Evolutionary conservation across 2,329 filamentous ascomycete genomes (phyloP).

Genomic region (Fusarium sp.): DNA sequence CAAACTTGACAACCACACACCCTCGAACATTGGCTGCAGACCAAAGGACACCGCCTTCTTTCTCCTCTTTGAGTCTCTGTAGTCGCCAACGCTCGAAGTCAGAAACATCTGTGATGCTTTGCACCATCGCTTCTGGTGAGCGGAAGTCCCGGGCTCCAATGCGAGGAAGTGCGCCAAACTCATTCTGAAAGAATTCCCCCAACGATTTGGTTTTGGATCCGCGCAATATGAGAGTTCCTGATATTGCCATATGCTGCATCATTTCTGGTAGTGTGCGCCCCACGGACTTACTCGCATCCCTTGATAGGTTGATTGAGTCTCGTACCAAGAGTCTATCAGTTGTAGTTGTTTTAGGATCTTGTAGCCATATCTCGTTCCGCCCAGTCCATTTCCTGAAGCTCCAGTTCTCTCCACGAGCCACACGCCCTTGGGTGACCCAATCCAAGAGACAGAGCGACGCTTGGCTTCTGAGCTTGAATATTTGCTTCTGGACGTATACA

Average conservation of each 20-base stretch:
- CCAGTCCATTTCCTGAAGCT: slow-evolving; percentile 81
- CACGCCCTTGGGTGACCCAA: slow-evolving; percentile 92
- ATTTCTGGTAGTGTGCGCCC: slow-evolving; percentile 61
- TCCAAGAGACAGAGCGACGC: slow-evolving; percentile 84
- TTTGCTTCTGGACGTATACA: slow-evolving; percentile 84
- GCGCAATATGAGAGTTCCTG: slow-evolving; percentile 85
- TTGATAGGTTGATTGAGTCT: slow-evolving; percentile 82
- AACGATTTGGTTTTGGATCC: slow-evolving; percentile 75
- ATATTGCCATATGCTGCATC: slow-evolving; percentile 79
- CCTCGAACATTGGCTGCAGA: slow-evolving; percentile 82
- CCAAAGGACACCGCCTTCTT: slow-evolving; percentile 73
- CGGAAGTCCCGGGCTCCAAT: slow-evolving; percentile 85
- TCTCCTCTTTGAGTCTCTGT: slow-evolving; percentile 67
- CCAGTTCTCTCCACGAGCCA: slow-evolving; percentile 89
- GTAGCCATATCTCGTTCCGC: slow-evolving; percentile 85
- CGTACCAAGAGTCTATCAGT: slow-evolving; percentile 76
- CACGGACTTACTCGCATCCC: slow-evolving; percentile 53
- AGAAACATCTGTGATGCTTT: slow-evolving; percentile 49
- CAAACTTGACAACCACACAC: slow-evolving; percentile 92
- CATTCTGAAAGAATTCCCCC: slow-evolving; percentile 77
- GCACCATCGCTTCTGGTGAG: slow-evolving; percentile 58
- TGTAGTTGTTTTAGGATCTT: slow-evolving; percentile 44
- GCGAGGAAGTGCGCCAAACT: slow-evolving; percentile 81
- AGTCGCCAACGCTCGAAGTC: slow-evolving; percentile 63
- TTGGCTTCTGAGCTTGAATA: slow-evolving; percentile 69